These are phyloP conservation scores for Diplodia scrobiculata DNA, from an alignment of 2,329 filamentous ascomycete genomes.

Conservation along the genomic window DNA sequence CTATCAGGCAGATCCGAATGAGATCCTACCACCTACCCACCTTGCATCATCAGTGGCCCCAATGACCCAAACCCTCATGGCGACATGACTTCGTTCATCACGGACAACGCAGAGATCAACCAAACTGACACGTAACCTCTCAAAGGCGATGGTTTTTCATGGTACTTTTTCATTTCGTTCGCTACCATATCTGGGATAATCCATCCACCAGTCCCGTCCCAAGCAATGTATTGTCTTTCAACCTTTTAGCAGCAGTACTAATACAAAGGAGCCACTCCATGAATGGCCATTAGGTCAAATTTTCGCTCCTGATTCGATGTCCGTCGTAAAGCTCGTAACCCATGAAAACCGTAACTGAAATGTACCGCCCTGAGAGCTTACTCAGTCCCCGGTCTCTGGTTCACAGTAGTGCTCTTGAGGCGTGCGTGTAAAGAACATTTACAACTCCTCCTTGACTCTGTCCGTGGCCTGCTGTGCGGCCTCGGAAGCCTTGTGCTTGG, in stretches of 20 bases:
- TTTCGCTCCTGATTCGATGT: background rate
- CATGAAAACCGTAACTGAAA: constrained; percentile 6
- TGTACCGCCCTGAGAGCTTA: background rate
- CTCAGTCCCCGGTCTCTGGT: background rate
- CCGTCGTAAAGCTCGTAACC: constrained; percentile 23
- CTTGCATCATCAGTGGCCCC: too few relatives aligned
- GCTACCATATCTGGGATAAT: background rate
- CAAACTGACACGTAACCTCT: too few relatives aligned
- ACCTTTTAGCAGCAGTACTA: constrained; percentile 6
- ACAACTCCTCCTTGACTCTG: constrained; percentile 51
- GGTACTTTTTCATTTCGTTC: background rate
- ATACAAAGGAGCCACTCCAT: constrained; percentile 15
- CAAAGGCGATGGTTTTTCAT: too few relatives aligned
- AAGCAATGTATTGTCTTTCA: constrained; percentile 5
- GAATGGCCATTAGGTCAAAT: background rate
- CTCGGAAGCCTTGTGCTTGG: constrained; percentile 33
- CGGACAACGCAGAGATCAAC: too few relatives aligned
- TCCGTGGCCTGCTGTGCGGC: constrained; percentile 40
- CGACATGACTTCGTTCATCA: too few relatives aligned
- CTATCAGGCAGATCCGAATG: too few relatives aligned
- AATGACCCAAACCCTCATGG: too few relatives aligned
- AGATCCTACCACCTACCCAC: too few relatives aligned
- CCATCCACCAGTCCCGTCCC: background rate
- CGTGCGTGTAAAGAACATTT: constrained; percentile 31
- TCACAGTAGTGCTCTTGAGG: background rate